Evolutionary conservation across 208 protist species (phyloP), one percentile per base, ranked within the genome.

Genomic region (Porcisia hertigi): DNA sequence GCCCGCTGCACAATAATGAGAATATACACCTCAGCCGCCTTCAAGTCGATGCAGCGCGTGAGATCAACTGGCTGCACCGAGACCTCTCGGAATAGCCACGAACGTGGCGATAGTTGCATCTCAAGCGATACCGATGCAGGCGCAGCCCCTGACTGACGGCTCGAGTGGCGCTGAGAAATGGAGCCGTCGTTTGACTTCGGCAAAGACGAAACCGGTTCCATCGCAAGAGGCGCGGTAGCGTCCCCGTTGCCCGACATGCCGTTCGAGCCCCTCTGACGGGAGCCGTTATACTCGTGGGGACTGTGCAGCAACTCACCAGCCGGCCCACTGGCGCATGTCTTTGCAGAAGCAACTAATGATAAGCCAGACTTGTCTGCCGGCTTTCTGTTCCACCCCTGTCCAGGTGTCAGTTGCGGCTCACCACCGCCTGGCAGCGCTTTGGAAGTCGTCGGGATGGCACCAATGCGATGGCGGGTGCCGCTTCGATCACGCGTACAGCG

Each of bases 1-100:
- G 43, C 20, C n/a, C 89, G 85, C 62, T 96, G 86, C 30, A 94
- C 69, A 52, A 93, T 75, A 11, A 96, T 39, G 49, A 96, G 71
- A 34, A 96, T 16, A 64, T 93, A 94, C 66, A 90, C 85, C 53
- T 85, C 82, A 9, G 78, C 77, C 9, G 85, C 60, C 1, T 71
- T 60, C 14, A 93, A 47, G 2, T 79, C 66, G 39, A 90, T 79
- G 6, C 77, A 6, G 39, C 74, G 67, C 7, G 77, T 76, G 16
- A 94, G 79, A 55, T 84, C 78, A n/a, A 95, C 62, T 1, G 91
- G 79, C 65, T 86, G 81, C 4, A 81, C 74, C 16, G 71, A 54
- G 3, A 84, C 77, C 47, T 83, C 74, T 39, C 74, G 69, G 23
- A 81, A 79, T 34, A 75, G 58, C 75, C 63, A 76, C 39, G 83